Percentiles rank a stretch among this genome's conserved stretches.
Evolutionary conservation across 73 alveolate species (phyloP).

Genomic region (Breviolum minutum): DNA sequence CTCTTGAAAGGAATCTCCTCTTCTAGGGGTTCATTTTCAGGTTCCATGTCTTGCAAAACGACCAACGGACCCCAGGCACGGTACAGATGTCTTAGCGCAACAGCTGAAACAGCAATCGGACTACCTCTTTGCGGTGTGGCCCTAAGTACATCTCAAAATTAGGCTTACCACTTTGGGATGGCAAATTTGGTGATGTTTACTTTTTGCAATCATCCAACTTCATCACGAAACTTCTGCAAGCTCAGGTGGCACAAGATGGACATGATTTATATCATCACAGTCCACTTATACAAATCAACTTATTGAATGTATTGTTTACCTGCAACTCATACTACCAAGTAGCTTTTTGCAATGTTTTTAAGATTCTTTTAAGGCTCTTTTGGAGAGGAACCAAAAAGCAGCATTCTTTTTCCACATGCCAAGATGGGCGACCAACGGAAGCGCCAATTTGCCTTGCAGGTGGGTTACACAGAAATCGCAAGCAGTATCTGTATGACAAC

Average conservation of each 20-base stretch:
- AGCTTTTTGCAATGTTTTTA: too few relatives aligned
- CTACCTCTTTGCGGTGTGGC: constrained; percentile 27
- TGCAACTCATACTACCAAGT: too few relatives aligned
- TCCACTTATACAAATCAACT: too few relatives aligned
- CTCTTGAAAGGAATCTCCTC: too few relatives aligned
- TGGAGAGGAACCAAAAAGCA: too few relatives aligned
- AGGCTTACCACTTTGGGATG: background rate
- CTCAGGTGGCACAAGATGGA: background rate
- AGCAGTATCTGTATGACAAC: too few relatives aligned
- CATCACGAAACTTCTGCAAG: too few relatives aligned
- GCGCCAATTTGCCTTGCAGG: constrained; percentile 86
- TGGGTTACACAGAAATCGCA: background rate
- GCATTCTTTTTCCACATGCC: too few relatives aligned
- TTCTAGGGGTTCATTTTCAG: too few relatives aligned
- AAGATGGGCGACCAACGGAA: constrained; percentile 94
- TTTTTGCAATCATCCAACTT: background rate
- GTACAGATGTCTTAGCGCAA: constrained; percentile 82
- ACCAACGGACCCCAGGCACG: constrained; percentile 29
- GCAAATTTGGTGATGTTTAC: background rate
- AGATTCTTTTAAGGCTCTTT: background rate
- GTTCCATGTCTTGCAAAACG: too few relatives aligned
- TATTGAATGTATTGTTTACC: too few relatives aligned
- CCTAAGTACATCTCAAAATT: background rate
- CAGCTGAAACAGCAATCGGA: constrained; percentile 91
- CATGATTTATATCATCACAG: background rate